Conservation (phyloP, 2,329 filamentous ascomycete genomes). For the Catunica adiposa region DNA sequence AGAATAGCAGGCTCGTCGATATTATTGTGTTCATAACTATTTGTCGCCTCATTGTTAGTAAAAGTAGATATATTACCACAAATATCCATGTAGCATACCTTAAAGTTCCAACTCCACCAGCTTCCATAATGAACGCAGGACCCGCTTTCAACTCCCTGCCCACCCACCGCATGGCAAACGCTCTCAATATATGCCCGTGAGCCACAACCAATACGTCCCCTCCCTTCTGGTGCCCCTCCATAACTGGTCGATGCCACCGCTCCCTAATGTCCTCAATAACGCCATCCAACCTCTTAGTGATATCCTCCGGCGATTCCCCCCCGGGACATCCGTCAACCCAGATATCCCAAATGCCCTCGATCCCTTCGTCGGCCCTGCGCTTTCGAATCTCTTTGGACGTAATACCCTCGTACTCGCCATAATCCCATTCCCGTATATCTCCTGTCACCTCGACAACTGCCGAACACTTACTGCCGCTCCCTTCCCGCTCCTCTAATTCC, state of each 20-base stretch:
- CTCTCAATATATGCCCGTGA: constrained; percentile 76
- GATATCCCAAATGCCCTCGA: constrained; percentile 55
- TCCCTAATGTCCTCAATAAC: constrained; percentile 60
- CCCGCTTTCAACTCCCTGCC: constrained; percentile 57
- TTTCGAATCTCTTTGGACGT: constrained; percentile 52
- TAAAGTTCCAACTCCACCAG: constrained; percentile 66
- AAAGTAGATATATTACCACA: no score
- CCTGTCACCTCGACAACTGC: constrained; percentile 52
- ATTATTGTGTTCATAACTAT: constrained; percentile 62
- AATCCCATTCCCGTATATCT: constrained; percentile 72
- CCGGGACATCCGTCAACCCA: constrained; percentile 78
- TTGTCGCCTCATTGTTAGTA: no score
- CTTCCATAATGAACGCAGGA: constrained; percentile 69
- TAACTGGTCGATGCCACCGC: constrained; percentile 45
- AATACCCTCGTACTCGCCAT: constrained; percentile 73
- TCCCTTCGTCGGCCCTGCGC: constrained; percentile 38
- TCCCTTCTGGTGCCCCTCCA: constrained; percentile 21
- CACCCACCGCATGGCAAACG: constrained; percentile 77
- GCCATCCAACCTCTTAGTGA: constrained; percentile 55
- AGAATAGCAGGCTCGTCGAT: constrained; percentile 67
- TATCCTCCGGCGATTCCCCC: constrained; percentile 61
- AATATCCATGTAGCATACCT: no score
- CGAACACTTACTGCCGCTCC: constrained; percentile 27
- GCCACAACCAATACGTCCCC: constrained; percentile 49
- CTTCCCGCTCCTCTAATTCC: constrained; percentile 19